Evolutionary conservation across 2,329 filamentous ascomycete genomes (phyloP), one percentile per base, ranked within the genome.

Genomic region (Phialophora chinensis): DNA sequence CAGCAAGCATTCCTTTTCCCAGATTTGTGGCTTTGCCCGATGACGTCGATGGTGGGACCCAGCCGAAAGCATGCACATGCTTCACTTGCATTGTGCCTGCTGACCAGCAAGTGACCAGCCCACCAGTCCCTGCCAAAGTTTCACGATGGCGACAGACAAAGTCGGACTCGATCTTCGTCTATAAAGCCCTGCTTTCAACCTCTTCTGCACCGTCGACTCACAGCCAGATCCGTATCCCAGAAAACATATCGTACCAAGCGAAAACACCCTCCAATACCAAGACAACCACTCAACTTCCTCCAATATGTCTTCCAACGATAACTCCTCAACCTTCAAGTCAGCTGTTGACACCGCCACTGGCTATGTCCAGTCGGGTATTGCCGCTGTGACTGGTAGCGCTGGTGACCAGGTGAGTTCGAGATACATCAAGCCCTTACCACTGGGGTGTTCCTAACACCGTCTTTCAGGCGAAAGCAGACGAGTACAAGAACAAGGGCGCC

Each of bases 261-360:
- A 49, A 50, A 20, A 44, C 25, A 42, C 23, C 11, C 44, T 33
- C 20, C 59, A 27, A 50, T 38, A 33, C 31, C 44, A 55, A 56
- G 61, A 27, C 60, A 66, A 23, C 7, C 38, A 53, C 55, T 29
- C 55, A 5, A 55, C 17, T 14, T 44, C 27, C 31, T 44, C 38
- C 59, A 53, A 56, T 23, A 71, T 69, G 66, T 69, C 66, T 63
- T 61, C 68, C 44, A 66, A 66, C 65, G 70, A 73, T 54, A 72
- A 72, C 66, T 77, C 90, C 72, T 96, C 92, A 69, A 95, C 93
- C 70, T 85, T 93, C 75, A 87, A 94, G 84, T 90, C 91, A 65
- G 89, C 89, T 80, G 76, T 91, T 73, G 90, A 93, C 84, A 86
- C 86, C 14, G 91, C 90, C 74, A 85, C 88, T 44, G 91, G 91